phyloP scores from a whole-genome alignment of 441 rosid species.

The Populus hybrid region DNA sequence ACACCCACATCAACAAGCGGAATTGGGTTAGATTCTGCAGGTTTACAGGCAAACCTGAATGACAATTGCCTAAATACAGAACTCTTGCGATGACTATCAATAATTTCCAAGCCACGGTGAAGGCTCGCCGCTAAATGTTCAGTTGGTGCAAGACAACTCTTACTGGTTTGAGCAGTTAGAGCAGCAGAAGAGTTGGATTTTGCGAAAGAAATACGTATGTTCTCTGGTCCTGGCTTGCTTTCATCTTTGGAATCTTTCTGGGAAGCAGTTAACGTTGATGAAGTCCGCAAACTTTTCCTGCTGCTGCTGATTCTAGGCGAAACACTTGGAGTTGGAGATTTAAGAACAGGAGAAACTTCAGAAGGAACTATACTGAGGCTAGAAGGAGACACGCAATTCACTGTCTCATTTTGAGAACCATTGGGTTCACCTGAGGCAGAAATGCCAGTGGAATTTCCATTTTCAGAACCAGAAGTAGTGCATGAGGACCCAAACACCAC shows the following conservation, averaged over 20 bases:
- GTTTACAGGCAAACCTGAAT: too few species aligned
- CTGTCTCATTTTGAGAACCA: slow-evolving; percentile 33
- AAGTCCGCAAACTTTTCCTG: slow-evolving; percentile 88
- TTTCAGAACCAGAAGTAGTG: slow-evolving; percentile 30
- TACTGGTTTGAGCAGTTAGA: too few species aligned
- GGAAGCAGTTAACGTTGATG: slow-evolving; percentile 77
- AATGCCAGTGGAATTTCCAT: slow-evolving; percentile 21
- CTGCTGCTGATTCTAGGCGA: slow-evolving; percentile 75
- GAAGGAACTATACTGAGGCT: slow-evolving; percentile 43
- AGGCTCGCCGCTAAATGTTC: too few species aligned
- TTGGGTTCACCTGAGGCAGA: slow-evolving; percentile 23
- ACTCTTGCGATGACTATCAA: too few species aligned
- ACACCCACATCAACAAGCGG: too few species aligned
- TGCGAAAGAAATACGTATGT: too few species aligned
- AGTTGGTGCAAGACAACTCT: too few species aligned
- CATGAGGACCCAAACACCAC: slow-evolving; percentile 20
- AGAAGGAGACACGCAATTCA: slow-evolving; percentile 43
- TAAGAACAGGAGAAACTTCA: slow-evolving; percentile 51
- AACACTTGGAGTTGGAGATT: slow-evolving; percentile 83
- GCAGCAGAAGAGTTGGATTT: too few species aligned
- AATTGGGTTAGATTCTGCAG: too few species aligned
- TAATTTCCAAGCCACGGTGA: too few species aligned
- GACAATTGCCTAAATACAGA: too few species aligned
- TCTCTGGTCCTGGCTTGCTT: background rate
- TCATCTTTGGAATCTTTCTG: slow-evolving; percentile 57